Evolutionary conservation across 352 stramenopile species (phyloP).

Genomic region (Blastocystis sp.): DNA sequence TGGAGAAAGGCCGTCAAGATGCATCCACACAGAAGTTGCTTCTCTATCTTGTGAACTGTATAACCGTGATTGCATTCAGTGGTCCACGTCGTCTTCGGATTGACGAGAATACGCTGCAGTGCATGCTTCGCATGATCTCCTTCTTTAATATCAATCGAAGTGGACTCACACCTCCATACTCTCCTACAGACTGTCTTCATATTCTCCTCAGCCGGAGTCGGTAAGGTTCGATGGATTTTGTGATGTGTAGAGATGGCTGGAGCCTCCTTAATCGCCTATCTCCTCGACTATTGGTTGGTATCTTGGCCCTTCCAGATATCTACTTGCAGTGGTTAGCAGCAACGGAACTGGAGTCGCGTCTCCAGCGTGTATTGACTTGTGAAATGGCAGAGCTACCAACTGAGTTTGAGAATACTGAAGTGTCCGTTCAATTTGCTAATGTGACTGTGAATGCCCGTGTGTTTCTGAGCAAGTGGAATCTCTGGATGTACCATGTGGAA

Average conservation of each 20-base stretch:
- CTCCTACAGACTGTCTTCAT: background rate
- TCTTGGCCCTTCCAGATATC: background rate
- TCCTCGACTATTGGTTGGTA: background rate
- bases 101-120: background rate
- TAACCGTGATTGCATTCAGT: background rate
- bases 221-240: background rate
- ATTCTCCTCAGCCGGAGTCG: background rate
- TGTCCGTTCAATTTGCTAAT: background rate
- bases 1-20: too few species aligned
- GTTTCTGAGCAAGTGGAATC: background rate
- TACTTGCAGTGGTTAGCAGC: background rate
- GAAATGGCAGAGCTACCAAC: background rate
- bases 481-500: background rate
- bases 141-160: background rate
- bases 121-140: background rate
- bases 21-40: background rate
- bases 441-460: background rate
- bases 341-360: background rate
- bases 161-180: background rate
- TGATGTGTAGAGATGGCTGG: background rate
- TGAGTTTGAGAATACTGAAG: background rate
- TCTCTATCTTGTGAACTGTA: slow-evolving; percentile 10
- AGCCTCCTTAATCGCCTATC: background rate
- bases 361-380: background rate
- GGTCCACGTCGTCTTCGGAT: background rate